phyloP scores from a whole-genome alignment of 306 rosid genomes.

The Vigna unguiculata region DNA sequence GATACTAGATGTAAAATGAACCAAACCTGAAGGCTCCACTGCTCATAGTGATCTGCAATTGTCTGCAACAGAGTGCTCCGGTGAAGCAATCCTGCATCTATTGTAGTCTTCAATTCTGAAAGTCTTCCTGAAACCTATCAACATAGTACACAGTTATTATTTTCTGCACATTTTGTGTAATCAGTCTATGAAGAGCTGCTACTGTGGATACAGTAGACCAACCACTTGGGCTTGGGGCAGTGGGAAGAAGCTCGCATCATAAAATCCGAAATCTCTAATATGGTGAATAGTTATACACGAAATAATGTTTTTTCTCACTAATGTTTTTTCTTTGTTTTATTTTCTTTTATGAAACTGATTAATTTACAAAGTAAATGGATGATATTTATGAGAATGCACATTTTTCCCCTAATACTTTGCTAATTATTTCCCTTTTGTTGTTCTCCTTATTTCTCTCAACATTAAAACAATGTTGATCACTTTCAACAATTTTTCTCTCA shows the following conservation, averaged over 20 bases:
- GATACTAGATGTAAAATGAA: conserved; percentile 35
- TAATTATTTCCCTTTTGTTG: too few species aligned
- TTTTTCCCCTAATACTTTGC: too few species aligned
- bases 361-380: too few species aligned
- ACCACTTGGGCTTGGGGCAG: neutral
- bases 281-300: neutral
- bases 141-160: conserved; percentile 29
- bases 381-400: too few species aligned
- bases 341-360: too few species aligned
- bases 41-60: conserved; percentile 75
- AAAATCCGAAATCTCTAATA: conserved; percentile 5
- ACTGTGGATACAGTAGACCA: conserved; percentile 4
- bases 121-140: conserved; percentile 75
- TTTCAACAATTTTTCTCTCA: too few species aligned
- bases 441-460: too few species aligned
- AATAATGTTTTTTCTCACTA: too few species aligned
- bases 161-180: conserved; percentile 29
- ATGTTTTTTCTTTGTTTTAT: too few species aligned
- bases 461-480: too few species aligned
- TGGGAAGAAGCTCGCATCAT: conserved; percentile 35
- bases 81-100: conserved; percentile 76
- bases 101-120: conserved; percentile 67
- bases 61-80: conserved; percentile 65
- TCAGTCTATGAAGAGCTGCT: conserved; percentile 21
- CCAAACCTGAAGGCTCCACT: conserved; percentile 83